Conservation (phyloP, 345 rosid genomes). For the Balakata baccata region DNA sequence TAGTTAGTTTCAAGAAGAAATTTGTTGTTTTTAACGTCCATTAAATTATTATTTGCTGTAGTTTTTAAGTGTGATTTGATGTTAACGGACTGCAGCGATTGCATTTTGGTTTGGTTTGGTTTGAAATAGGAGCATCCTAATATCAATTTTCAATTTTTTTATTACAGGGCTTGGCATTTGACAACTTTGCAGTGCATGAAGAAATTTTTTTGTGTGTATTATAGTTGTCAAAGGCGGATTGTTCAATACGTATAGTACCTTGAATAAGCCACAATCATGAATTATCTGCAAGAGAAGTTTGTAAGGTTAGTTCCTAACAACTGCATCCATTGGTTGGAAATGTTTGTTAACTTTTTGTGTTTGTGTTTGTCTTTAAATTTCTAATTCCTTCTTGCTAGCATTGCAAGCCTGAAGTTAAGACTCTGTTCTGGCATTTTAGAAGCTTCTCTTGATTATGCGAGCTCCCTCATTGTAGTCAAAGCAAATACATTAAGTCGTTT, state of each 20-base stretch:
- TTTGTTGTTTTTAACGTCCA: background rate
- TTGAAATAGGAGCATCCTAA: background rate
- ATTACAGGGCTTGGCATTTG: constrained; percentile 9
- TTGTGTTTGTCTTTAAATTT: background rate
- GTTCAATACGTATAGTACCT: background rate
- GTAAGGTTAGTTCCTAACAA: constrained; percentile 44
- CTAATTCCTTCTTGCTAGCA: background rate
- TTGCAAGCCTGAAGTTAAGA: background rate
- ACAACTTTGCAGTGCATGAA: constrained; percentile 17
- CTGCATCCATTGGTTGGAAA: background rate
- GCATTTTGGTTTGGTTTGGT: background rate
- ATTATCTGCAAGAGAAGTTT: constrained; percentile 51
- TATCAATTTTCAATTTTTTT: background rate
- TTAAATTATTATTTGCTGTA: background rate
- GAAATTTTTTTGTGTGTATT: constrained; percentile 11
- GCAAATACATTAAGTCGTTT: background rate
- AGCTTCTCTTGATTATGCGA: background rate
- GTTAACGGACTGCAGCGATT: background rate
- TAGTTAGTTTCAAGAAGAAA: background rate
- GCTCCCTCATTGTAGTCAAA: background rate
- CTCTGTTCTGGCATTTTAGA: background rate
- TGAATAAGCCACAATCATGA: constrained; percentile 35
- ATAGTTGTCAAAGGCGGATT: constrained; percentile 15
- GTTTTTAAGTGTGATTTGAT: background rate
- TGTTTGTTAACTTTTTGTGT: background rate